These are phyloP conservation scores for Hanseniaspora gamundiae DNA, from an alignment of 1,139 yeast species.

Conservation along the genomic window DNA sequence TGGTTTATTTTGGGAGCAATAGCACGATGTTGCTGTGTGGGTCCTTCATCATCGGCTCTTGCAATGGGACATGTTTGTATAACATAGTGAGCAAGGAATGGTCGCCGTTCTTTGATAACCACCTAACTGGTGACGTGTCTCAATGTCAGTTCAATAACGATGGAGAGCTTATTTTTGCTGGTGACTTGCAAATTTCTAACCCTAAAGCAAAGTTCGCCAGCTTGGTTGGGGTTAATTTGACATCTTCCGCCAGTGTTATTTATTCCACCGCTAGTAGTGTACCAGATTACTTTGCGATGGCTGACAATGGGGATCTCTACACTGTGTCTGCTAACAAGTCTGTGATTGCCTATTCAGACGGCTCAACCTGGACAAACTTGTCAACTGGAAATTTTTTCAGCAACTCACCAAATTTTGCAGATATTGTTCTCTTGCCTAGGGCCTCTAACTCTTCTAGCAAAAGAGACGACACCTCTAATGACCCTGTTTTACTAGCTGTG, in stretches of 20 bases:
- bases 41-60: slow-evolving; percentile 50
- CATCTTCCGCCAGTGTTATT: slow-evolving; percentile 10
- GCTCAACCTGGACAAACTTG: background rate
- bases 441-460: slow-evolving; percentile 15
- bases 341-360: background rate
- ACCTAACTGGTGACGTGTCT: slow-evolving; percentile 42
- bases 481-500: slow-evolving; percentile 43
- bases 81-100: slow-evolving; percentile 45
- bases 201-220: slow-evolving; percentile 6
- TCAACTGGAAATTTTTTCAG: background rate
- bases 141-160: slow-evolving; percentile 42
- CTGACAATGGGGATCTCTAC: background rate
- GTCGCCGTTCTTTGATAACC: slow-evolving; percentile 32
- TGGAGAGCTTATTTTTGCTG: slow-evolving; percentile 43
- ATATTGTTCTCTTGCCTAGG: background rate
- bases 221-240: slow-evolving; percentile 11
- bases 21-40: slow-evolving; percentile 65
- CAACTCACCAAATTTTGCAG: background rate
- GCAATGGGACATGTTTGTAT: slow-evolving; percentile 53
- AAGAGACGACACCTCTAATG: slow-evolving; percentile 19
- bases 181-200: slow-evolving; percentile 31
- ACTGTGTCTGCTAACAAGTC: background rate
- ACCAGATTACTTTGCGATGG: slow-evolving; percentile 5
- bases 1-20: slow-evolving; percentile 40
- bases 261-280: slow-evolving; percentile 5